These are phyloP conservation scores for Paraleonurus japonicus DNA, from an alignment of 257 asterid genomes.

Conservation along the genomic window DNA sequence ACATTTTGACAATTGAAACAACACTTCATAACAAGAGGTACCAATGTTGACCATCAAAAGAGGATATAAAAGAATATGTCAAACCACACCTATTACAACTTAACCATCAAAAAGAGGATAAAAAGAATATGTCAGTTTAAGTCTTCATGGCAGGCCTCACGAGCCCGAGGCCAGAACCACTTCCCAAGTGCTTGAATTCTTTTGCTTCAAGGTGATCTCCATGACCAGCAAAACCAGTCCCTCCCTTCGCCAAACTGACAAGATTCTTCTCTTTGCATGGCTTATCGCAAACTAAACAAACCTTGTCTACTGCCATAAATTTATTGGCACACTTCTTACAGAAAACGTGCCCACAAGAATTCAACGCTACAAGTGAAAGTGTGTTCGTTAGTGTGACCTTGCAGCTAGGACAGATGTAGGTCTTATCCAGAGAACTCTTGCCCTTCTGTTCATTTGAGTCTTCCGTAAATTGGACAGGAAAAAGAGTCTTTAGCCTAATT, in stretches of 20 bases:
- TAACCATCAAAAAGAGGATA: background rate
- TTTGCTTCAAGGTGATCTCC: conserved; percentile 93
- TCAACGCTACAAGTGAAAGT: conserved; percentile 64
- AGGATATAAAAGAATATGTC: background rate
- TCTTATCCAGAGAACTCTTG: conserved; percentile 59
- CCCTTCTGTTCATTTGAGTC: conserved; percentile 54
- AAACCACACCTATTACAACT: background rate
- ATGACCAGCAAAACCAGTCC: conserved; percentile 94
- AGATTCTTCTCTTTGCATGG: conserved; percentile 79
- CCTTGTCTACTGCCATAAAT: conserved; percentile 79
- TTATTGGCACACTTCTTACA: conserved; percentile 91
- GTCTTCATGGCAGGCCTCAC: conserved; percentile 88
- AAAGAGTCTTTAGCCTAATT: conserved; percentile 75
- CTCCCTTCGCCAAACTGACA: conserved; percentile 76
- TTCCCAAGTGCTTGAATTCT: conserved; percentile 90
- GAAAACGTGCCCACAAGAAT: conserved; percentile 89
- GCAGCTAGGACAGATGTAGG: conserved; percentile 86
- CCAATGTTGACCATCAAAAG: background rate
- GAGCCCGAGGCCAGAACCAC: conserved; percentile 91
- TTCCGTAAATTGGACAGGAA: conserved; percentile 60
- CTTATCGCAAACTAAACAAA: conserved; percentile 75
- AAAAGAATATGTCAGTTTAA: conserved; percentile 26
- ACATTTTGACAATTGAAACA: background rate
- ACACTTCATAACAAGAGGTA: background rate
- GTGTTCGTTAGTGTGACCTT: conserved; percentile 85